Base-by-base conservation (phyloP, 805 yeast species). In the Wickerhamomyces strasburgensis region DNA sequence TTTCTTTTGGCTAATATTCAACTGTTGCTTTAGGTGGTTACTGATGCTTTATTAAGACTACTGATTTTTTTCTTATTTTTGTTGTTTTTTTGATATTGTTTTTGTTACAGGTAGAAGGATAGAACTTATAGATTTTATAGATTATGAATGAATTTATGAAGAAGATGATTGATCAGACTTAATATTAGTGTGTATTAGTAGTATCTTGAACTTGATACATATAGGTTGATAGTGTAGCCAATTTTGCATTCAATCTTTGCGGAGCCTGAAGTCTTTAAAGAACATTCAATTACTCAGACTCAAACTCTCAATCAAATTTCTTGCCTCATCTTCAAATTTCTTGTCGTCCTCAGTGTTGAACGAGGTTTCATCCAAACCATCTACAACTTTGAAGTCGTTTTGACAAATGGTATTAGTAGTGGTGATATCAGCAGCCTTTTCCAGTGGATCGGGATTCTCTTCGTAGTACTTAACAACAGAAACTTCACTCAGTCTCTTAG, bases 401-500 rank as follows among this genome's bases (percentile, higher is more conserved):
- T n/a, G n/a, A n/a, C n/a, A n/a, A n/a, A n/a, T n/a, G n/a, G n/a
- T n/a, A n/a, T n/a, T n/a, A n/a, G n/a, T n/a, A n/a, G n/a, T n/a
- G 25, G 8, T 23, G 11, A 9, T 23, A 23, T 23, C 25, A 23
- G 8, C 10, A 23, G 25, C 11, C 8, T 8, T 23, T 23, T 23
- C 25, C 11, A 11, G 11, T 23, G 11, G 10, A 23, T 23, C 11
- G 25, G n/a, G n/a, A n/a, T 28, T 34, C 16, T 26, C 24, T 5
- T 8, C 13, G 13, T 23, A 15, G 21, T 19, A 24, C 25, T 29
- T 32, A 13, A 21, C 27, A 19, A 16, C 32, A 14, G 14, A 8
- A 57, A 33, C 62, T 11, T 23, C 35, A 23, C 29, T 31, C 17
- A 25, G 29, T 21, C 29, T 35, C 17, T 30, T 67, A 1, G 80